Conservation (phyloP, 169 alveolate genomes). For the Eimeria praecox region DNA sequence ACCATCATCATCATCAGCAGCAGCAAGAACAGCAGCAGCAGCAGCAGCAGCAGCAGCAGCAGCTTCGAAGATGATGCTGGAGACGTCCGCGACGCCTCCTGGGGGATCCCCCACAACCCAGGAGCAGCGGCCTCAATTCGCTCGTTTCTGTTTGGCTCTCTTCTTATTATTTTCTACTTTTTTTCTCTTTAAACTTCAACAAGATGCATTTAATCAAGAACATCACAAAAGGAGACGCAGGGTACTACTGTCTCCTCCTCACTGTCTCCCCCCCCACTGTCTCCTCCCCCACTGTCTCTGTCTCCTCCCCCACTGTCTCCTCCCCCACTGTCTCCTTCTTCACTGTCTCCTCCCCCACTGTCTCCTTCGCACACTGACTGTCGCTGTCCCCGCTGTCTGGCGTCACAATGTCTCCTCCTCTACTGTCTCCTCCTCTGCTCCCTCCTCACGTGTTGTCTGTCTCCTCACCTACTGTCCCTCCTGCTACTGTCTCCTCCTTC, state of each 20-base stretch:
- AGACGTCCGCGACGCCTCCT: background rate
- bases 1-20: too few species aligned
- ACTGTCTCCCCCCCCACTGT: background rate
- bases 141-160: background rate
- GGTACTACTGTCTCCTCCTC: background rate
- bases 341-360: background rate
- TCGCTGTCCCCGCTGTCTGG: background rate
- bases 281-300: background rate
- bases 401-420: background rate
- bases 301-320: background rate
- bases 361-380: background rate
- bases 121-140: background rate
- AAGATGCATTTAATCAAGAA: background rate
- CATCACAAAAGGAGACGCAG: slow-evolving; percentile 2
- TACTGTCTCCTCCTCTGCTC: background rate
- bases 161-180: background rate
- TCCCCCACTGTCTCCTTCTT: background rate
- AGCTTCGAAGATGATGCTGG: slow-evolving; percentile 44
- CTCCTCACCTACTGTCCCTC: background rate
- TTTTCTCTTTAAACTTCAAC: background rate
- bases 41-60: background rate
- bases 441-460: background rate
- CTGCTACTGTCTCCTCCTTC: background rate
- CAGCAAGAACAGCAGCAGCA: background rate
- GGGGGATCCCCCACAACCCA: background rate